Percentiles rank a stretch among this genome's conserved stretches.
Evolutionary conservation across 2,329 filamentous ascomycete genomes (phyloP).

Genomic region (Trichoderma citrinoviride): DNA sequence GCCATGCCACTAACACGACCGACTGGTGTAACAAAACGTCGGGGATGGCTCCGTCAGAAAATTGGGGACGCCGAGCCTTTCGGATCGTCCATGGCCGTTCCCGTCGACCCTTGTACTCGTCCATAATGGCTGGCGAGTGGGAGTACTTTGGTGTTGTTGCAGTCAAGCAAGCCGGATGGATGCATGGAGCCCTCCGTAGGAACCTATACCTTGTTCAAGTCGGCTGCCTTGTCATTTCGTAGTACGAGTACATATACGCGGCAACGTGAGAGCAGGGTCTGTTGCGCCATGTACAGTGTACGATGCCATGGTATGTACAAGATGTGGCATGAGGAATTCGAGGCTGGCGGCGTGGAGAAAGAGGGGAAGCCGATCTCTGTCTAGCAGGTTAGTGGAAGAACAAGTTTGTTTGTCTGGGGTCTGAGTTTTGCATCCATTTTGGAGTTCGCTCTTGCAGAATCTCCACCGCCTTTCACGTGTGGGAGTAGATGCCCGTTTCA

Average conservation of each 20-base stretch:
- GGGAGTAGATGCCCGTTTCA: neutral
- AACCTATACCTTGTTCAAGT: neutral
- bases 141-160: neutral
- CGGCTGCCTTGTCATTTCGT: neutral
- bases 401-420: neutral
- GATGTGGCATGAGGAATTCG: constrained; percentile 2
- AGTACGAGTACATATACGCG: neutral
- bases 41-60: constrained; percentile 14
- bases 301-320: neutral
- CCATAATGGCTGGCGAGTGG: neutral
- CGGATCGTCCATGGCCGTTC: constrained; percentile 8
- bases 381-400: neutral
- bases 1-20: neutral
- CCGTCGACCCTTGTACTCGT: neutral
- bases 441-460: neutral
- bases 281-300: neutral
- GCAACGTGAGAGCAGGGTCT: neutral
- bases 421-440: neutral
- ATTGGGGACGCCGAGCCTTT: neutral
- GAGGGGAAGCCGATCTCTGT: neutral
- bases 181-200: neutral
- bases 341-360: neutral
- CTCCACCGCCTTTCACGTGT: constrained; percentile 17
- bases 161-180: constrained; percentile 2
- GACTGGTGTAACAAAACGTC: neutral